Evolutionary conservation across 371 early-diverging fungal species (phyloP), one percentile per base, ranked within the genome.

Genomic region (Apophysomyces ossiformis): DNA sequence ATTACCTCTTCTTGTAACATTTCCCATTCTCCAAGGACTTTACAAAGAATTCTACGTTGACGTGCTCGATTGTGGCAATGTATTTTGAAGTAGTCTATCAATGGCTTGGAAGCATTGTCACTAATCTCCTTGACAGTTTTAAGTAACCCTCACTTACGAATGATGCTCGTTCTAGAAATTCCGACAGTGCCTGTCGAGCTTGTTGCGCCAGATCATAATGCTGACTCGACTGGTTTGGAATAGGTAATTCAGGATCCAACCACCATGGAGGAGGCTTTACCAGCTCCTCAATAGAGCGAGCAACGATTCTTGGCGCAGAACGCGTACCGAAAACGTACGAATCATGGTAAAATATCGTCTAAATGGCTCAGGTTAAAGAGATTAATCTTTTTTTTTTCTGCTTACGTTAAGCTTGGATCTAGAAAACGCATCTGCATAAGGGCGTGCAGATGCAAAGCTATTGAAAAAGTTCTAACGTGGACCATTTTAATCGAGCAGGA

Each of bases 11-110:
- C 87, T 67, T 92, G 90, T 35, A 91, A 63, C 8, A 73, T 59
- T 47, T 93, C 92, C 90, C 92, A 92, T 57, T 81, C 83, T 5
- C 67, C 68, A 4, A 90, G 62, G 26, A 86, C 71, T 70, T 92
- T 92, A 35, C 82, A 72, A 35, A 87, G 69, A 41, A 89, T 82
- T 18, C 94, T 74, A 37, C 90, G 77, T 68, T 89, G 90, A 0
- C 93, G 81, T 4, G 92, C 77, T 46, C 87, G 82, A 61, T 93
- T 93, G 70, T 89, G 90, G 9, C 91, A 88, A 60, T 85, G 80
- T 2, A 88, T 79, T 68, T 85, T 87, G 58, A 90, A 76, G 13
- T 79, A 82, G 64, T 87, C 87, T 5, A 84, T 68, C 70, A 91
- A 82, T 0, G 87, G 81, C 75, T 86, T 61, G n/a, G 16, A 67